These are phyloP conservation scores for Penicillium soppii DNA, from an alignment of 495 filamentous ascomycete species.

Conservation along the genomic window DNA sequence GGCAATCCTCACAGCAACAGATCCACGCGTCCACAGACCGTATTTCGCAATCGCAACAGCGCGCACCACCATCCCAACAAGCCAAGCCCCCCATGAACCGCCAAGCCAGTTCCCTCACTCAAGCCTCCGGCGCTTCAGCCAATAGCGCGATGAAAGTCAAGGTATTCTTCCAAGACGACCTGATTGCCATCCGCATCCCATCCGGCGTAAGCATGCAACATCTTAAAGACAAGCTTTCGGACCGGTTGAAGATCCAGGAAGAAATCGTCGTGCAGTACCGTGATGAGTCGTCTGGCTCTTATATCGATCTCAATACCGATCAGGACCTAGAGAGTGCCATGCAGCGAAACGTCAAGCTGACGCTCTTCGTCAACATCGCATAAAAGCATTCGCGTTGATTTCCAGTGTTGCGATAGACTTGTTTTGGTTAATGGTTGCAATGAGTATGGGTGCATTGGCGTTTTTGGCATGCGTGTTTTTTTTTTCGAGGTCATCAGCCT, in stretches of 20 bases:
- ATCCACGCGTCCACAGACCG: slow-evolving; percentile 64
- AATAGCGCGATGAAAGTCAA: slow-evolving; percentile 80
- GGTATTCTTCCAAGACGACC: slow-evolving; percentile 85
- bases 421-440: slow-evolving; percentile 21
- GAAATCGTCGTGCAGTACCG: slow-evolving; percentile 79
- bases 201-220: slow-evolving; percentile 73
- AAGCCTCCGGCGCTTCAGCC: slow-evolving; percentile 57
- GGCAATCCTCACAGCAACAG: slow-evolving; percentile 72
- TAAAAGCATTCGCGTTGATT: slow-evolving; percentile 22
- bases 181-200: slow-evolving; percentile 87
- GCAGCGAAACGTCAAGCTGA: slow-evolving; percentile 80
- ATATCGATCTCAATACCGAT: slow-evolving; percentile 71
- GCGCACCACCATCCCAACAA: slow-evolving; percentile 48
- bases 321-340: slow-evolving; percentile 78
- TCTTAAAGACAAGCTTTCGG: slow-evolving; percentile 76
- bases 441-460: slow-evolving; percentile 28
- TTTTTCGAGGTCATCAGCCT: slow-evolving; percentile 14
- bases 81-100: slow-evolving; percentile 61
- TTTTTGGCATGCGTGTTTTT: slow-evolving; percentile 17
- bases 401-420: slow-evolving; percentile 22
- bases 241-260: slow-evolving; percentile 72
- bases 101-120: slow-evolving; percentile 71
- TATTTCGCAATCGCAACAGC: slow-evolving; percentile 60
- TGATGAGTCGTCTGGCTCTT: slow-evolving; percentile 77
- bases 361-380: slow-evolving; percentile 68